Evolutionary conservation across 768 basidiomycete genomes (phyloP).

Genomic region (Collybia sordida): DNA sequence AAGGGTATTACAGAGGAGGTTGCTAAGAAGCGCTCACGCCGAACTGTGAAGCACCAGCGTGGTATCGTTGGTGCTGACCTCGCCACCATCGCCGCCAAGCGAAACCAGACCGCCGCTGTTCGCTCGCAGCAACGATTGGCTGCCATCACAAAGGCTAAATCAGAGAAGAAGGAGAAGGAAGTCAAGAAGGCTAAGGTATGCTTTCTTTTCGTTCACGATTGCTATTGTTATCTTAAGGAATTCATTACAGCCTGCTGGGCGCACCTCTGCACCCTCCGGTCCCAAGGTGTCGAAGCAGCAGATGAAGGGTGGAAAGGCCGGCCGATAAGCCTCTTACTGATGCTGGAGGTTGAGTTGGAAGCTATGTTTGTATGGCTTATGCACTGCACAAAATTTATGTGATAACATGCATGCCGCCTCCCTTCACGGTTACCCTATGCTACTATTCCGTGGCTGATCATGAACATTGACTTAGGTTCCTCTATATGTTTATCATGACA

Average conservation of each 20-base stretch:
- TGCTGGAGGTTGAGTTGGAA: constrained; percentile 12
- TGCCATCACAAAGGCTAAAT: constrained; percentile 93
- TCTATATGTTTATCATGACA: no score
- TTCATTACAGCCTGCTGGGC: constrained; percentile 47
- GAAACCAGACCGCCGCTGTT: constrained; percentile 87
- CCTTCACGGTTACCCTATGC: no score
- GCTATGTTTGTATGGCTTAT: constrained; percentile 26
- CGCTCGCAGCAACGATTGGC: constrained; percentile 78
- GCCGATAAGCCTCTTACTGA: constrained; percentile 47
- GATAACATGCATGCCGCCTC: constrained; percentile 19
- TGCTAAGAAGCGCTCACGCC: constrained; percentile 97
- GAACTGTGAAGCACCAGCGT: constrained; percentile 96
- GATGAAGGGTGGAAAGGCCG: constrained; percentile 89
- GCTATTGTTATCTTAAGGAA: constrained; percentile 3
- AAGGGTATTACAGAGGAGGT: constrained; percentile 99
- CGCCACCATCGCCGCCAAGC: constrained; percentile 84
- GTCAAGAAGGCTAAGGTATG: constrained; percentile 82
- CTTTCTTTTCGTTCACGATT: constrained; percentile 2
- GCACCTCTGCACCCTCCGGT: constrained; percentile 51
- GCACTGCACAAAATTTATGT: constrained; percentile 24
- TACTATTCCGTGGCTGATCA: no score
- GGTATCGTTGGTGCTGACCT: constrained; percentile 98
- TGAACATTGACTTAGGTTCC: no score
- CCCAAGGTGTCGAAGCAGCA: constrained; percentile 95
- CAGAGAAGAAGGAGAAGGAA: constrained; percentile 97